phyloP scores from a whole-genome alignment of 2,329 filamentous ascomycete genomes.

The Stachybotrys chlorohalonatus region DNA sequence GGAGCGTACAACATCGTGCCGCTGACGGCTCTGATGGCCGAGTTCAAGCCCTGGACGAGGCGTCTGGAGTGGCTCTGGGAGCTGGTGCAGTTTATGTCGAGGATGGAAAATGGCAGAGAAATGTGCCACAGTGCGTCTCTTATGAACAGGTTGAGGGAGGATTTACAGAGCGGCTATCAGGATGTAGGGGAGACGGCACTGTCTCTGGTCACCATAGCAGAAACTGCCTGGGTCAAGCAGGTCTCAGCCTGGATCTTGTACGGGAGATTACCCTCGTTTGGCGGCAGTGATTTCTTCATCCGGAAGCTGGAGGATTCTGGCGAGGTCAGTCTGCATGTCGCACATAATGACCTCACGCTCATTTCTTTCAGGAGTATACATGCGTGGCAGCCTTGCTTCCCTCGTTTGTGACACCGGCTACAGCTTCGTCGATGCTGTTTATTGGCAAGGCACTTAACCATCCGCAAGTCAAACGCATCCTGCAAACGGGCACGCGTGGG shows the following conservation, averaged over 20 bases:
- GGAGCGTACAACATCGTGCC: slow-evolving; percentile 93
- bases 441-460: slow-evolving; percentile 85
- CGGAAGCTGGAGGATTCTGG: slow-evolving; percentile 35
- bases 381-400: slow-evolving; percentile 57
- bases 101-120: slow-evolving; percentile 19
- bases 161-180: slow-evolving; percentile 78
- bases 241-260: slow-evolving; percentile 86
- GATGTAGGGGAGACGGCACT: slow-evolving; percentile 73
- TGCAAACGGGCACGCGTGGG: slow-evolving; percentile 36
- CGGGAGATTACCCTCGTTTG: slow-evolving; percentile 70
- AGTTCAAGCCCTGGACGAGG: slow-evolving; percentile 82
- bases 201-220: slow-evolving; percentile 66
- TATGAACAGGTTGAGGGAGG: slow-evolving; percentile 66
- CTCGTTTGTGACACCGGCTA: slow-evolving; percentile 64
- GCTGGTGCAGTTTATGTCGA: slow-evolving; percentile 58
- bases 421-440: slow-evolving; percentile 79
- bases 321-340: slow-evolving; percentile 22
- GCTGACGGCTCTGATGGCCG: slow-evolving; percentile 70
- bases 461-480: slow-evolving; percentile 50
- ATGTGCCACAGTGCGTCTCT: slow-evolving; percentile 60
- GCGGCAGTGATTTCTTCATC: slow-evolving; percentile 82
- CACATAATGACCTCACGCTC: not conserved
- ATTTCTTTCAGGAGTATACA: slow-evolving; percentile 41
- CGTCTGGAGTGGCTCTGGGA: slow-evolving; percentile 81
- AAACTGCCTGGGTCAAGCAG: slow-evolving; percentile 87